phyloP scores from a whole-genome alignment of 2,329 filamentous ascomycete species.

The Madurella mycetomatis region DNA sequence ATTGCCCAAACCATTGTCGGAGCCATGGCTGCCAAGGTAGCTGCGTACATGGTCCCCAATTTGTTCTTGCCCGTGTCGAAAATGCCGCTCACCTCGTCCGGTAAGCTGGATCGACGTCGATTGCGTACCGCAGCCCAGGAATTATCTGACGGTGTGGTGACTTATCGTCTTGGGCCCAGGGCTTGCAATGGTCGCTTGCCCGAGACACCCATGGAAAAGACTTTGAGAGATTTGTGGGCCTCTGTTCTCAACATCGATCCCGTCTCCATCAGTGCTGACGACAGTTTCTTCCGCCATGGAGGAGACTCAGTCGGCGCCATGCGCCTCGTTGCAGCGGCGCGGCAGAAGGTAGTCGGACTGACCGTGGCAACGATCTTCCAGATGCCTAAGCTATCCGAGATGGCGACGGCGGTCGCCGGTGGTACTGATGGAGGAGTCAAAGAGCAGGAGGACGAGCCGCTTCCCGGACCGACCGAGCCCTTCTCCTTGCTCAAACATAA shows the following conservation, averaged over 20 bases:
- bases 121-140: conserved; percentile 15
- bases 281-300: conserved; percentile 35
- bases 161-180: conserved; percentile 25
- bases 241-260: conserved; percentile 11
- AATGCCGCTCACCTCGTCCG: conserved; percentile 26
- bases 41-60: conserved; percentile 25
- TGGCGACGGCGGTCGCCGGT: conserved; percentile 23
- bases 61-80: conserved; percentile 25
- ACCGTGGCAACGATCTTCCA: conserved; percentile 24
- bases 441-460: neutral
- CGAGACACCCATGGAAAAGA: conserved; percentile 37
- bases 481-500: conserved; percentile 14
- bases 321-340: conserved; percentile 40
- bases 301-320: conserved; percentile 36
- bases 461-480: conserved; percentile 11
- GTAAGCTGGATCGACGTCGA: conserved; percentile 22
- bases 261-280: conserved; percentile 17
- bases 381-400: conserved; percentile 17
- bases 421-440: neutral
- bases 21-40: conserved; percentile 28
- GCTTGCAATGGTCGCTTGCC: conserved; percentile 31
- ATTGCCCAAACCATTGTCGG: conserved; percentile 10
- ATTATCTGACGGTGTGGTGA: conserved; percentile 6
- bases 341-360: conserved; percentile 18
- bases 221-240: conserved; percentile 46